phyloP scores from a whole-genome alignment of 805 yeast species.

The Diddensiella transvaalensis region DNA sequence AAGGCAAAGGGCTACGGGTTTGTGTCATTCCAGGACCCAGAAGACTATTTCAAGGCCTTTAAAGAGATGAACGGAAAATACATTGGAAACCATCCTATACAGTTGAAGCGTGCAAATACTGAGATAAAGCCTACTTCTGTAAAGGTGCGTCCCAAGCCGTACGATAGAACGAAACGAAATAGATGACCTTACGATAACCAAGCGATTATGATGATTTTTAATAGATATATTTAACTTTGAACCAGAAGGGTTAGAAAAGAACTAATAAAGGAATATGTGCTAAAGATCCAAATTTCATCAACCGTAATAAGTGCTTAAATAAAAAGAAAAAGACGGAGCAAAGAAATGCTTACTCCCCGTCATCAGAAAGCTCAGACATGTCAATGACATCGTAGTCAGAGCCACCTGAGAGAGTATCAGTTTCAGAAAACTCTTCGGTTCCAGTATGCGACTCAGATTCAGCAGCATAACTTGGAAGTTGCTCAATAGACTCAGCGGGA shows the following conservation, averaged over 20 bases:
- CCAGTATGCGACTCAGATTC: slow-evolving; percentile 3
- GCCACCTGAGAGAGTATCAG: slow-evolving; percentile 2
- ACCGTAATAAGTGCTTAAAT: background rate
- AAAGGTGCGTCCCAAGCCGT: slow-evolving; percentile 7
- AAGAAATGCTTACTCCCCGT: background rate
- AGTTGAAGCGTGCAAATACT: slow-evolving; percentile 55
- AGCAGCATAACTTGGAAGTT: background rate
- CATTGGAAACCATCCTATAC: slow-evolving; percentile 70
- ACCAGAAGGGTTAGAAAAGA: background rate
- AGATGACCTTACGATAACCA: background rate
- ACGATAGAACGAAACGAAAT: slow-evolving; percentile 3
- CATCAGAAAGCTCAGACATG: slow-evolving; percentile 14
- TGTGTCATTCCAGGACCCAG: slow-evolving; percentile 60
- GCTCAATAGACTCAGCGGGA: slow-evolving; percentile 4
- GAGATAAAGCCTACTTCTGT: slow-evolving; percentile 17
- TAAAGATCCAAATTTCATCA: background rate
- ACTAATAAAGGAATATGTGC: background rate
- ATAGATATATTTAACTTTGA: background rate
- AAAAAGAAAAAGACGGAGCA: background rate
- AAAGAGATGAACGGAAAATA: slow-evolving; percentile 75
- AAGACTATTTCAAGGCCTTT: slow-evolving; percentile 67
- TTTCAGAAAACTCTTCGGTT: background rate
- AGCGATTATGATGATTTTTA: background rate
- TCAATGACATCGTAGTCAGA: slow-evolving; percentile 14
- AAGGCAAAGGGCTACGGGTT: slow-evolving; percentile 70